These are phyloP conservation scores for Metschnikowia cerradonensis DNA, from an alignment of 805 yeast species.

Conservation along the genomic window DNA sequence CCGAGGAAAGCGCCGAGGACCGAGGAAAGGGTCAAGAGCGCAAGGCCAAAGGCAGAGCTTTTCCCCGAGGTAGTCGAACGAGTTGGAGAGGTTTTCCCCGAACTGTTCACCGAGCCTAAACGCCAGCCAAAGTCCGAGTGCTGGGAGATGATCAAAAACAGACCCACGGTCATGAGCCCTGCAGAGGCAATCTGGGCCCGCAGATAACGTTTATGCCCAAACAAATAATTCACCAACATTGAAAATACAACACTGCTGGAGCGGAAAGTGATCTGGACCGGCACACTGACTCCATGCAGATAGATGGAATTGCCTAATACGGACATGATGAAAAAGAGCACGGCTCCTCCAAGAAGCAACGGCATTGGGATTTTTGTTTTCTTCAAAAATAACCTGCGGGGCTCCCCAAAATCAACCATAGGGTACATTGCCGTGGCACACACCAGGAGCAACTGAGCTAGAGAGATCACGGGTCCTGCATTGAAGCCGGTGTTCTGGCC, in stretches of 20 bases:
- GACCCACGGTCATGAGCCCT: conserved; percentile 51
- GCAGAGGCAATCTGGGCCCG: conserved; percentile 48
- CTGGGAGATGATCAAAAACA: conserved; percentile 35
- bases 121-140: not conserved
- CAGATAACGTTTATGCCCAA: conserved; percentile 42
- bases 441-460: conserved; percentile 53
- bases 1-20: conserved; percentile 55
- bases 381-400: conserved; percentile 26
- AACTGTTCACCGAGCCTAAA: too few species aligned
- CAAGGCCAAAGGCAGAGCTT: conserved; percentile 7
- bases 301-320: conserved; percentile 57
- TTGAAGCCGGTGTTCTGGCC: not conserved
- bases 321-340: conserved; percentile 48
- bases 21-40: conserved; percentile 44
- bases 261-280: conserved; percentile 62
- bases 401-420: conserved; percentile 25
- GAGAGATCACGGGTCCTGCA: conserved; percentile 52
- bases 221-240: conserved; percentile 52
- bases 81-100: too few species aligned
- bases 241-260: conserved; percentile 62
- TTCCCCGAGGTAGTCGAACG: too few species aligned
- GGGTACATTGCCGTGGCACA: conserved; percentile 40
- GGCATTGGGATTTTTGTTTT: conserved; percentile 38
- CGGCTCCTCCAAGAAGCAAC: conserved; percentile 45
- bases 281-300: conserved; percentile 54